phyloP scores from a whole-genome alignment of 2,329 filamentous ascomycete species.

The Microthyrium microscopicum region DNA sequence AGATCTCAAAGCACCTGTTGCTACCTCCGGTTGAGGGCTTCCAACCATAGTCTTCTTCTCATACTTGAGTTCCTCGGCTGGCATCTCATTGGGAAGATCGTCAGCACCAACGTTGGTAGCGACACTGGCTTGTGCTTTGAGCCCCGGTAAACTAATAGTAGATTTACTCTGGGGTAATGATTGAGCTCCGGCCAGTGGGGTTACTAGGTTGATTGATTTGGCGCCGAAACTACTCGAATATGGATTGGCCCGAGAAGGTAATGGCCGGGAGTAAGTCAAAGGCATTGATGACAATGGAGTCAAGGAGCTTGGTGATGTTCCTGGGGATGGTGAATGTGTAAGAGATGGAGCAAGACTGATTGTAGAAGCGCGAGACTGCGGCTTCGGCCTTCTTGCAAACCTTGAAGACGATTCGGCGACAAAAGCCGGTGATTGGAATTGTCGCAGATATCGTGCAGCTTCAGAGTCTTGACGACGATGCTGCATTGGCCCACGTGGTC shows the following conservation, averaged over 20 bases:
- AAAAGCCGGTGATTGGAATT: conserved; percentile 17
- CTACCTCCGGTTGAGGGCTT: neutral
- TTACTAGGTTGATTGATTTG: conserved; percentile 8
- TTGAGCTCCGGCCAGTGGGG: conserved; percentile 2
- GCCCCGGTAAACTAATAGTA: conserved; percentile 4
- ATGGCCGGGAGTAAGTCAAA: too few species aligned
- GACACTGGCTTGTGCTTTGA: conserved; percentile 7
- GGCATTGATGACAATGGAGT: conserved; percentile 15
- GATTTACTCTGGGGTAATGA: conserved; percentile 3
- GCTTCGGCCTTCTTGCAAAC: conserved; percentile 18
- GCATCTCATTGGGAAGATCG: conserved; percentile 17
- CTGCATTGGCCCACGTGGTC: conserved; percentile 4
- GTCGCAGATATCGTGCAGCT: conserved; percentile 24
- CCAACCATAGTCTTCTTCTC: conserved; percentile 13
- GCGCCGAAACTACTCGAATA: conserved; percentile 9
- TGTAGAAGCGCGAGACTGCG: conserved; percentile 18
- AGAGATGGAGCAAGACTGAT: conserved; percentile 26
- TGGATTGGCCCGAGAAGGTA: conserved; percentile 18
- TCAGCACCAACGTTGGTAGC: conserved; percentile 18
- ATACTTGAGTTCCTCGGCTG: conserved; percentile 21
- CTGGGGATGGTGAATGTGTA: conserved; percentile 27
- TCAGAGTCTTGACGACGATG: conserved; percentile 17
- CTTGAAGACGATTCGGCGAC: conserved; percentile 12
- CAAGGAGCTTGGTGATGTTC: conserved; percentile 28
- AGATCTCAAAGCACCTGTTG: conserved; percentile 20